Evolutionary conservation across 345 rosid genomes (phyloP), one percentile per base, ranked within the genome.

Genomic region (Mallotus nudiflorus): DNA sequence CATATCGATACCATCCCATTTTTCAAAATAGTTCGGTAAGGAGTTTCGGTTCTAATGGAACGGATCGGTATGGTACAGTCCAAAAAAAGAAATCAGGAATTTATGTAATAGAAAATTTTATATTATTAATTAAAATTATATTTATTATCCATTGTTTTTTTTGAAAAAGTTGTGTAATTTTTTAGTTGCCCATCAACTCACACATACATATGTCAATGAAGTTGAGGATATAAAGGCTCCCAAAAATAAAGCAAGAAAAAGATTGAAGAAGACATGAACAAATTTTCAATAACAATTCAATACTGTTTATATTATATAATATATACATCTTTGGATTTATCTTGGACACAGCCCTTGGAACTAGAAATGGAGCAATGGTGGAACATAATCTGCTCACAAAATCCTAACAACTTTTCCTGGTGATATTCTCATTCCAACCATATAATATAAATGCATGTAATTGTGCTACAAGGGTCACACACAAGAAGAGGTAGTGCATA

Each of bases 141-240:
- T n/a, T n/a, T n/a, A n/a, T n/a, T n/a, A 15, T 19, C 28, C 10
- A 22, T 20, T 42, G 24, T 13, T 40, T 25, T 27, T 33, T 3
- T 33, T 33, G n/a, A n/a, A n/a, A n/a, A n/a, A n/a, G n/a, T n/a
- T n/a, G n/a, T n/a, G 37, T 33, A 33, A 33, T 33, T 33, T 33
- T 2, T 3, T n/a, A 9, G 70, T 24, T 35, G 61, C 57, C 14
- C 35, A 53, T 67, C 70, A 20, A 22, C 61, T 42, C 63, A n/a
- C n/a, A n/a, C n/a, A 24, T 37, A 5, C 10, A 9, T 56, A 45
- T 67, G 64, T 55, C 71, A 42, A 68, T 44, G 63, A 68, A 68
- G 18, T 54, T 50, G 70, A 66, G 35, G 15, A 40, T 54, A 39
- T 65, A 14, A 68, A 56, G 28, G 72, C 39, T 27, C 27, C 22